Base-by-base conservation (phyloP, 768 basidiomycete genomes). In the Suillus fuscotomentosus region DNA sequence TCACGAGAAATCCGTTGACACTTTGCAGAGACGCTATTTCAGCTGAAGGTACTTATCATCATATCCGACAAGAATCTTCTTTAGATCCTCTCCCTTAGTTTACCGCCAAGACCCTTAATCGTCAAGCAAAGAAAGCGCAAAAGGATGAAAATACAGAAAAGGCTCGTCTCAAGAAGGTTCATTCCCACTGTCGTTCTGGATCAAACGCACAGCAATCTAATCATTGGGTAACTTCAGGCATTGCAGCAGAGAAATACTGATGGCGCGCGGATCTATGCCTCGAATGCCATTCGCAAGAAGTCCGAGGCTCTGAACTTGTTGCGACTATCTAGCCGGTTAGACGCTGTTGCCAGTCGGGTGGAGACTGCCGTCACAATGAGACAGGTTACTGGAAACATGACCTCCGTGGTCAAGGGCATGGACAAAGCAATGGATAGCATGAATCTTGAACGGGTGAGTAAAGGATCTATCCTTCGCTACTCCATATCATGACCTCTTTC, bases 301-400 rank as follows among this genome's bases (percentile, higher is more conserved):
- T 92, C 87, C 66, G 97, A 99, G 74, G 80, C 90, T 0, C 79
- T 99, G 70, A 99, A 98, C 77, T 82, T 99, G 8, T 86, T 99
- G 8, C 85, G 97, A 54, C 79, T 99, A 57, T 88, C 90, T 0
- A 95, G 94, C 72, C 86, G 96, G 34, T 92, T 99, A 77, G 97
- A 99, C 74, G 97, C 97, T 13, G 97, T 99, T 10, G 93, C 97
- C 3, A 95, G 94, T 71, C 82, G 97, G 31, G 96, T 99, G 1
- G 97, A 99, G 80, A 99, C 97, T 20, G 97, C 97, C 0, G 95
- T 99, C 50, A 98, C 97, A 62, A 98, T 99, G 94, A 87, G 94
- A 57, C 87, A 94, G 77, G 92, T 99, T 47, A 97, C 97, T 38
- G 95, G 95, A 4, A 95, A 90, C 75, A 97, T 99, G 97, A 89